phyloP scores from a whole-genome alignment of 352 stramenopile species.

The Globisporangium echinulatum region DNA sequence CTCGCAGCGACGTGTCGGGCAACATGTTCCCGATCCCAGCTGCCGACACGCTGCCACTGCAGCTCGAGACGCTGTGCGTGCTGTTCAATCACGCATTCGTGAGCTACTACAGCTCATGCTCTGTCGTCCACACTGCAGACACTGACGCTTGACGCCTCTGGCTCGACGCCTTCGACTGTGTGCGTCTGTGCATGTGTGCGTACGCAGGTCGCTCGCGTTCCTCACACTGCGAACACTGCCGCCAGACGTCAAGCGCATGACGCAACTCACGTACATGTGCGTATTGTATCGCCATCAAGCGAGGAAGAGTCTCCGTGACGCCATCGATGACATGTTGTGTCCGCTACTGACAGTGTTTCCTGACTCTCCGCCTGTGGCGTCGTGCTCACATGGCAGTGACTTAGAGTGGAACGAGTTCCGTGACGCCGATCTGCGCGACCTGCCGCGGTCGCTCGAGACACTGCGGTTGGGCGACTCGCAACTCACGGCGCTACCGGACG shows the following conservation, averaged over 20 bases:
- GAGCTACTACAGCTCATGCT: not conserved
- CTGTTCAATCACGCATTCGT: not conserved
- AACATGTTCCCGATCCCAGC: slow-evolving; percentile 17
- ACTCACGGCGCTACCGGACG: slow-evolving; percentile 17
- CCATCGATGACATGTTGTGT: not conserved
- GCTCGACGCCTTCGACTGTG: not conserved
- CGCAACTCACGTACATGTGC: slow-evolving; percentile 17
- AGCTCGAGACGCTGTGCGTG: slow-evolving; percentile 19
- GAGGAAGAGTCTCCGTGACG: no score
- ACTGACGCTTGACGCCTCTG: not conserved
- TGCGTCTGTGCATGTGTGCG: no score
- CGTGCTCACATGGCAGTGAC: slow-evolving; percentile 14
- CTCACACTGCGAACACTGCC: slow-evolving; percentile 12
- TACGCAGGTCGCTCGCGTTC: slow-evolving; percentile 3
- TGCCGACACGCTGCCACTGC: slow-evolving; percentile 14
- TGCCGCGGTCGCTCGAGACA: slow-evolving; percentile 20
- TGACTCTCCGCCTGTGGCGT: not conserved
- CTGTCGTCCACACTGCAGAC: not conserved
- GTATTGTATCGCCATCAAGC: not conserved
- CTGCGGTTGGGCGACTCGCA: slow-evolving; percentile 17
- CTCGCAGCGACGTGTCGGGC: slow-evolving; percentile 14
- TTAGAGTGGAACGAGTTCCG: slow-evolving; percentile 31
- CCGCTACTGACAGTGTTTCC: not conserved
- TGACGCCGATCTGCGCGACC: slow-evolving; percentile 12
- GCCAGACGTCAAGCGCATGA: slow-evolving; percentile 14